Base-by-base conservation (phyloP, 768 basidiomycete genomes). In the Phlegmacium glaucopus region DNA sequence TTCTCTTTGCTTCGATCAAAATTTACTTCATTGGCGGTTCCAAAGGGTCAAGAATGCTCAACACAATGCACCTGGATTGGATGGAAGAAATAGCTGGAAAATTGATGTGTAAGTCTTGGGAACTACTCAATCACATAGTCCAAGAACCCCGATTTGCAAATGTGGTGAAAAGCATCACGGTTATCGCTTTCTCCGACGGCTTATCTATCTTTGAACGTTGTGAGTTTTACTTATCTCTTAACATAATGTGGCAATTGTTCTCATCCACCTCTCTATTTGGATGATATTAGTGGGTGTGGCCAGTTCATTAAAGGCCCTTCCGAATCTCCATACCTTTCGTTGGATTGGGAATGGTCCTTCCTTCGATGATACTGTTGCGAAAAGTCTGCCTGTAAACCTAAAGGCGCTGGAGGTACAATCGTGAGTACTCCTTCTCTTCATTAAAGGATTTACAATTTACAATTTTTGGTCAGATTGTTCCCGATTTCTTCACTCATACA, bases 81-180 rank as follows among this genome's bases (percentile, higher is more conserved):
- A 56, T 61, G 13, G 52, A 60, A 11, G 62, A 67, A 39, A 55
- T 57, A 10, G 57, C 67, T 11, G 47, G 49, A 27, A 63, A 57
- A 38, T 50, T 70, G n/a, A 65, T 69, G 57, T 49, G 60, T 47
- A 66, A 59, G 16, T 72, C 71, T 7, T 74, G 68, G 68, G 71
- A 70, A 45, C 58, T 72, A 26, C 65, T 72, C 36, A 60, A 67
- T 36, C 64, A 62, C 42, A 72, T 72, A 39, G 57, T 59, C 42
- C 56, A 59, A 28, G 65, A 68, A 26, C 60, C 62, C 9, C 45
- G 45, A 11, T 72, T 74, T 45, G 71, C 69, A 34, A 59, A 42
- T 35, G 57, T 58, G 2, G 61, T 72, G 22, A 69, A 64, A 52
- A 64, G 64, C 39, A 34, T 74, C n/a, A 69, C 65, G 6, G 57